A percentile compares a stretch with the other conserved stretches of the same genome.
Conservation (phyloP, 2,329 filamentous ascomycete genomes). For the Xylariales sp. region DNA sequence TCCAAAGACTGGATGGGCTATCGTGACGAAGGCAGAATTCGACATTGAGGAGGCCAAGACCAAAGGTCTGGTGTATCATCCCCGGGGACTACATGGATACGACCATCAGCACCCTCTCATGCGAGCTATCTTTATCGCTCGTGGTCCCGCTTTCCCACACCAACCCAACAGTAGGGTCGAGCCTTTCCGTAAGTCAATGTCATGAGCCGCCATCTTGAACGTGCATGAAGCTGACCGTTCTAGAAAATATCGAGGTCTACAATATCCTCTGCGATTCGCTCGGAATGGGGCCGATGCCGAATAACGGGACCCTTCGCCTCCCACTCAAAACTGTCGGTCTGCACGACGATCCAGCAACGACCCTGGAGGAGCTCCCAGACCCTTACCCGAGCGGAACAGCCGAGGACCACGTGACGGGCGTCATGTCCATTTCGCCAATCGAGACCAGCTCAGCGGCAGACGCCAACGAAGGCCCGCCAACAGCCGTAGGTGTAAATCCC, state of each 20-base stretch:
- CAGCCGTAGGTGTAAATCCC: slow-evolving; percentile 10
- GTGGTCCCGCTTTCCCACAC: slow-evolving; percentile 89
- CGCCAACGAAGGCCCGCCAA: not conserved
- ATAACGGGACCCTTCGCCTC: slow-evolving; percentile 81
- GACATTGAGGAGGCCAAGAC: slow-evolving; percentile 63
- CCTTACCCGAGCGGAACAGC: slow-evolving; percentile 30
- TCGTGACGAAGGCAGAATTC: slow-evolving; percentile 77
- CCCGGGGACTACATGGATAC: slow-evolving; percentile 86
- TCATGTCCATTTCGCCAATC: slow-evolving; percentile 5
- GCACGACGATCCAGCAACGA: slow-evolving; percentile 43
- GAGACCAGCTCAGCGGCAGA: slow-evolving; percentile 4
- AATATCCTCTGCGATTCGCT: slow-evolving; percentile 90
- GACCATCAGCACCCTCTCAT: slow-evolving; percentile 93
- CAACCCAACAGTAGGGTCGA: slow-evolving; percentile 73
- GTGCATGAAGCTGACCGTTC: slow-evolving; percentile 1
- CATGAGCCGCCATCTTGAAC: not conserved
- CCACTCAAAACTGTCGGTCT: slow-evolving; percentile 60
- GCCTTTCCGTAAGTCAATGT: slow-evolving; percentile 66
- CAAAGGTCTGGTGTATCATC: slow-evolving; percentile 66
- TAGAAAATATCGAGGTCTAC: slow-evolving; percentile 93
- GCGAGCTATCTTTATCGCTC: slow-evolving; percentile 90
- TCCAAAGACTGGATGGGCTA: slow-evolving; percentile 87
- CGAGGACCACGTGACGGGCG: slow-evolving; percentile 1
- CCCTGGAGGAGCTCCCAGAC: slow-evolving; percentile 47
- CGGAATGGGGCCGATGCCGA: slow-evolving; percentile 65